A percentile compares a stretch with the other conserved stretches of the same genome.
Conservation (phyloP, 495 filamentous ascomycete genomes). For the Neurospora sublineolata region DNA sequence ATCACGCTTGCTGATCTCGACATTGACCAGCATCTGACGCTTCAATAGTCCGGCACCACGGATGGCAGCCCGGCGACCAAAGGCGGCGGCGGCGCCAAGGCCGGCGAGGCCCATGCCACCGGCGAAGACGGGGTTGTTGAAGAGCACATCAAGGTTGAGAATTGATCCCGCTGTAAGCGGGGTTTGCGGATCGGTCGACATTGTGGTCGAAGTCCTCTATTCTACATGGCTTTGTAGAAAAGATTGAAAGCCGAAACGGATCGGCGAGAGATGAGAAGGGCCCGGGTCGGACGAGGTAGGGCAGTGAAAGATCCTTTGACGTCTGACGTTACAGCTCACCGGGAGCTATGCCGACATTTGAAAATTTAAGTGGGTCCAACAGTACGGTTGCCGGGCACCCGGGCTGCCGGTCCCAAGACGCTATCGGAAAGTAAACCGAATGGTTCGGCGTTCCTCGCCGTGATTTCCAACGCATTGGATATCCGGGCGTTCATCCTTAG, state of each 20-base stretch:
- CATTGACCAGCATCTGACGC: constrained; percentile 79
- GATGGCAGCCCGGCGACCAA: constrained; percentile 62
- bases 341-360: not conserved
- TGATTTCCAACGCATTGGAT: not conserved
- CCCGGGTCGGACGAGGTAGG: not conserved
- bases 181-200: not conserved
- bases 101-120: constrained; percentile 74
- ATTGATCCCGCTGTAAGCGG: constrained; percentile 12
- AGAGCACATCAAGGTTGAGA: constrained; percentile 38
- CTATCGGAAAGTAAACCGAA: not conserved
- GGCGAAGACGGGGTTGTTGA: constrained; percentile 47
- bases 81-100: constrained; percentile 63
- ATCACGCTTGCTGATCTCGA: constrained; percentile 89
- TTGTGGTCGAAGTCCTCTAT: not conserved
- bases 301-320: not conserved
- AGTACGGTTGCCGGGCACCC: not conserved
- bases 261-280: not conserved
- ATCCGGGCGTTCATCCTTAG: not conserved
- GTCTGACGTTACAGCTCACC: not conserved
- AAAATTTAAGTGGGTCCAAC: not conserved
- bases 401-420: not conserved
- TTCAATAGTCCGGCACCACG: constrained; percentile 59
- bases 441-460: not conserved
- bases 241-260: not conserved
- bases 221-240: constrained; percentile 10